Conservation (phyloP, 495 filamentous ascomycete species). For the Neurospora sublineolata region DNA sequence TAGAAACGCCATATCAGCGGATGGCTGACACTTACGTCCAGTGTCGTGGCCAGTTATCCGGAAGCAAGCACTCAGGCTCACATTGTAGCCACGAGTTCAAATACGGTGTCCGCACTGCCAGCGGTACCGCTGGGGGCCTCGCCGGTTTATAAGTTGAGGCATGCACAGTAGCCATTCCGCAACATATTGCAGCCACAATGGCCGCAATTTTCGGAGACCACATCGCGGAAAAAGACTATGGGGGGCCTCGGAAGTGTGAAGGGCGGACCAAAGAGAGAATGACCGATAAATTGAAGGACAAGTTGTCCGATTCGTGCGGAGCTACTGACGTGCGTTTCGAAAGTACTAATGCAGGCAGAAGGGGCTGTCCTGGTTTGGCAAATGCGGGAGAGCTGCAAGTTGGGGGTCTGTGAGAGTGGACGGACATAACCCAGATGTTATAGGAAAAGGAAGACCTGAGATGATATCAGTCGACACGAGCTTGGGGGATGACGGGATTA, state of each 20-base stretch:
- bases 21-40: slow-evolving; percentile 17
- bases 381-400: not conserved
- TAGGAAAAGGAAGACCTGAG: not conserved
- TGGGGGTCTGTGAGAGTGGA: not conserved
- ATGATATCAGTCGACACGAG: not conserved
- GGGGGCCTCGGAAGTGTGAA: not conserved
- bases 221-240: not conserved
- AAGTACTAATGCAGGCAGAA: not conserved
- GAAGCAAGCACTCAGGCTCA: slow-evolving; percentile 12
- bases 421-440: not conserved
- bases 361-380: not conserved
- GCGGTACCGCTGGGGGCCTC: slow-evolving; percentile 15
- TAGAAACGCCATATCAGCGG: not conserved
- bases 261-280: not conserved
- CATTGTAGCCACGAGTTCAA: slow-evolving; percentile 23
- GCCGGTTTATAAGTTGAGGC: slow-evolving; percentile 12
- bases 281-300: not conserved
- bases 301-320: not conserved
- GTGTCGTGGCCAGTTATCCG: slow-evolving; percentile 17
- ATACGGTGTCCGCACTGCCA: slow-evolving; percentile 21
- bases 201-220: slow-evolving; percentile 3
- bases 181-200: slow-evolving; percentile 5
- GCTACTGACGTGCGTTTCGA: not conserved
- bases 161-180: not conserved
- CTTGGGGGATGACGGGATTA: not conserved